phyloP scores from a whole-genome alignment of 805 yeast species.

The Starmerella sp. region DNA sequence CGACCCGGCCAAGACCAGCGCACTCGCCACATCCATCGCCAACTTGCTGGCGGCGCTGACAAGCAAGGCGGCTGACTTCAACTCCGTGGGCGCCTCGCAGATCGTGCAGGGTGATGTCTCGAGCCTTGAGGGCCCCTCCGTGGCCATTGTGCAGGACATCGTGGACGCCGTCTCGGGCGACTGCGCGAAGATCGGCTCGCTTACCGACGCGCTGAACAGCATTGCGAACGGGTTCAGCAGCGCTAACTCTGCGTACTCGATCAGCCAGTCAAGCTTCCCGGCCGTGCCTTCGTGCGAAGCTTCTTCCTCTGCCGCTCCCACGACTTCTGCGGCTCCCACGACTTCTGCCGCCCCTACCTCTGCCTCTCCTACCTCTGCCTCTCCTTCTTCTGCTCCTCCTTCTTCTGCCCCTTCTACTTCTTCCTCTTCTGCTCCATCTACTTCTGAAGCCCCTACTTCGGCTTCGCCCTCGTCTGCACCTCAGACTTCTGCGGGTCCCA shows the following conservation, averaged over 20 bases:
- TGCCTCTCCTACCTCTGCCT: neutral
- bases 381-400: neutral
- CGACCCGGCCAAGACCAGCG: constrained; percentile 4
- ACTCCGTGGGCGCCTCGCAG: constrained; percentile 19
- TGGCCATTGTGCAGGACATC: constrained; percentile 15
- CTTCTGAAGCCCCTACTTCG: neutral
- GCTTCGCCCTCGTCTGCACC: neutral
- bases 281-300: neutral
- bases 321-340: neutral
- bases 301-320: neutral
- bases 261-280: neutral
- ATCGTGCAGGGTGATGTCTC: constrained; percentile 22
- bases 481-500: neutral
- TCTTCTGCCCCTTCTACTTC: neutral
- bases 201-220: constrained; percentile 8
- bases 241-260: neutral
- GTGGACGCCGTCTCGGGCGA: constrained; percentile 12
- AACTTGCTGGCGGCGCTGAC: constrained; percentile 19
- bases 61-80: constrained; percentile 21
- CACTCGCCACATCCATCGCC: constrained; percentile 15
- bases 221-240: neutral
- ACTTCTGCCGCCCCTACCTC: neutral
- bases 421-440: neutral
- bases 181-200: constrained; percentile 1
- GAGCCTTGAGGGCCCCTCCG: constrained; percentile 19